Evolutionary conservation across 257 asterid species (phyloP), one percentile per base, ranked within the genome.

Genomic region (Rehmannia glutinosa): DNA sequence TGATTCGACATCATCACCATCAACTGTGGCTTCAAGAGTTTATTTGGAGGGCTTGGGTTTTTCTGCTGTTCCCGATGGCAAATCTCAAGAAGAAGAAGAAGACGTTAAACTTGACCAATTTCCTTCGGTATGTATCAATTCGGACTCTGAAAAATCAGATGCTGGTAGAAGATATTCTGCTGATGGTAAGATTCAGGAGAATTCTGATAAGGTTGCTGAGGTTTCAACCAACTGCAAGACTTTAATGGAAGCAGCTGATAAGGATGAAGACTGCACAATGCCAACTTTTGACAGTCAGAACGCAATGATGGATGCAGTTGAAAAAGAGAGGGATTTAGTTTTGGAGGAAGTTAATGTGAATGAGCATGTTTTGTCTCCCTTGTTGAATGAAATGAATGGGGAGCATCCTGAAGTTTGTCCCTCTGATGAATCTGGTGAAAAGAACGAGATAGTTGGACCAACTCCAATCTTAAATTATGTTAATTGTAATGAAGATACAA

Each of bases 321-420:
- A 59, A 56, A 73, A 25, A 35, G 86, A 64, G 50, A 39, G 46
- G 13, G 54, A 69, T 60, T 23, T 50, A 35, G 54, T 55, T 19
- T 52, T 46, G 49, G 64, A 50, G 36, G 68, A 62, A 41, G 27
- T 24, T 51, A 55, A 55, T 62, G 65, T 39, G 64, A 60, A 55
- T 70, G 68, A 62, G 62, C 80, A 74, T 32, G 77, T 62, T 6
- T 61, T 25, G 21, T 51, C 78, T 62, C 70, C 71, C 46, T 75
- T 62, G 41, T 41, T 49, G 66, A 67, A 59, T 41, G 80, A 77
- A 59, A 79, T 66, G 33, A 51, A 41, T 24, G 79, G 56, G 62
- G 77, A 66, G 6, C 51, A 19, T 78, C 32, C 56, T 45, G 68
- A 72, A 57, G 68, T 56, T 58, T 10, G 30, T 25, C 33, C 64